These are phyloP conservation scores for Jasminum sambac DNA, from an alignment of 257 asterid genomes.

Conservation along the genomic window DNA sequence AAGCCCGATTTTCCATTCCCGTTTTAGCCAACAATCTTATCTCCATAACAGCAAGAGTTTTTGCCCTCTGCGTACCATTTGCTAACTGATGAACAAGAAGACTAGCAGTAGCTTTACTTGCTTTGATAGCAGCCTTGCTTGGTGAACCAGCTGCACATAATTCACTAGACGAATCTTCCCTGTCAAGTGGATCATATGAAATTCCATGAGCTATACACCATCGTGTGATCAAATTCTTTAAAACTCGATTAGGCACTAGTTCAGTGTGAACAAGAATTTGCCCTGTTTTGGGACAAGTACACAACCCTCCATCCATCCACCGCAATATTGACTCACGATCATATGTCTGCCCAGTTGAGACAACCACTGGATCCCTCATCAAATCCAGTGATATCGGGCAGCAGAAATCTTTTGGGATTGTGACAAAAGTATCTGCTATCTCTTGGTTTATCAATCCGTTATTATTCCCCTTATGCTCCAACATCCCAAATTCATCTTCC, in stretches of 20 bases:
- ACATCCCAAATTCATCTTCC: conserved; percentile 54
- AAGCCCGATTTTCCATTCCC: conserved; percentile 73
- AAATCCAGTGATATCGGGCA: conserved; percentile 83
- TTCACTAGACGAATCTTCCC: conserved; percentile 45
- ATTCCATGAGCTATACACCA: conserved; percentile 80
- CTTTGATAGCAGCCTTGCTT: conserved; percentile 65
- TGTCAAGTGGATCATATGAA: conserved; percentile 59
- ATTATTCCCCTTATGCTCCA: conserved; percentile 45
- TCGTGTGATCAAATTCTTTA: conserved; percentile 68
- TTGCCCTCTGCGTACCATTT: conserved; percentile 59
- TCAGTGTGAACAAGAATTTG: conserved; percentile 66
- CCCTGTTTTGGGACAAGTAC: conserved; percentile 85
- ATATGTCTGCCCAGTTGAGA: conserved; percentile 90
- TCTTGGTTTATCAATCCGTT: conserved; percentile 56
- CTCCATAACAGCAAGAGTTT: conserved; percentile 76
- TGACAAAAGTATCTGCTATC: conserved; percentile 67
- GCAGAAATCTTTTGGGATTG: conserved; percentile 78
- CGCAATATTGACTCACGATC: conserved; percentile 73
- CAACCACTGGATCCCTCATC: conserved; percentile 85
- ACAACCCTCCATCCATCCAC: conserved; percentile 92
- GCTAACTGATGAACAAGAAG: conserved; percentile 65
- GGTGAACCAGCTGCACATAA: conserved; percentile 35
- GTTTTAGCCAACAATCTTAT: conserved; percentile 78
- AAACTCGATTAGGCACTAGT: conserved; percentile 68
- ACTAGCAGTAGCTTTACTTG: conserved; percentile 66